These are phyloP conservation scores for Fusarium multiceps DNA, from an alignment of 2,329 filamentous ascomycete species.

Conservation along the genomic window DNA sequence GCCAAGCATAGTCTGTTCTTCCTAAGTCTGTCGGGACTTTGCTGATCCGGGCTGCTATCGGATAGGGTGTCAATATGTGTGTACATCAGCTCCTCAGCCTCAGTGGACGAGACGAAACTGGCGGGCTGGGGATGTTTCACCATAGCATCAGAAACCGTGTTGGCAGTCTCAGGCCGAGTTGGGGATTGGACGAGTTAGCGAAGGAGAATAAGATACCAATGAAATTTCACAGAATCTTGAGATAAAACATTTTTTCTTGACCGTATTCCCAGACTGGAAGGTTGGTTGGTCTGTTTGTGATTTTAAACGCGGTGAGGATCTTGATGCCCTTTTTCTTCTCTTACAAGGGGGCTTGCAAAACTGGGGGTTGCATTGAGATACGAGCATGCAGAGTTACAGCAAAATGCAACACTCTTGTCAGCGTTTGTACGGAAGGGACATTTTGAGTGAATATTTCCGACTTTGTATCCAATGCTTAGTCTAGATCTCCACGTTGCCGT, in stretches of 20 bases:
- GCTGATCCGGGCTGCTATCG: constrained; percentile 27
- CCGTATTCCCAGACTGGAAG: background rate
- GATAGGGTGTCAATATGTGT: constrained; percentile 18
- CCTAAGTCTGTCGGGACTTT: constrained; percentile 10
- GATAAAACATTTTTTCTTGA: background rate
- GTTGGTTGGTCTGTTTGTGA: background rate
- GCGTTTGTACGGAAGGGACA: background rate
- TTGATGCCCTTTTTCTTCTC: background rate
- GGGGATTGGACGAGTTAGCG: constrained; percentile 7
- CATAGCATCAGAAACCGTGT: constrained; percentile 31
- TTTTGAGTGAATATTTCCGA: constrained; percentile 2
- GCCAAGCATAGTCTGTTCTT: constrained; percentile 21
- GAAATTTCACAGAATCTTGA: constrained; percentile 10
- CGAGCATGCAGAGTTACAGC: background rate
- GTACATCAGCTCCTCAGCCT: constrained; percentile 22
- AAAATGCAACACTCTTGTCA: constrained; percentile 2
- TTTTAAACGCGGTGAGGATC: constrained; percentile 1
- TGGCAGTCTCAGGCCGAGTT: constrained; percentile 25
- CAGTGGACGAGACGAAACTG: constrained; percentile 17
- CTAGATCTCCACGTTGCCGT: background rate
- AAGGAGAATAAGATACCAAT: constrained; percentile 22
- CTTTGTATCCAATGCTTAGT: background rate
- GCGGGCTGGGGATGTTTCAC: constrained; percentile 30
- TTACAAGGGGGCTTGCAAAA: constrained; percentile 2
- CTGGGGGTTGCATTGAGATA: constrained; percentile 25